Evolutionary conservation across 1,284 basidiomycete species (phyloP), one percentile per base, ranked within the genome.

Genomic region (Leccinum pallidistipes): DNA sequence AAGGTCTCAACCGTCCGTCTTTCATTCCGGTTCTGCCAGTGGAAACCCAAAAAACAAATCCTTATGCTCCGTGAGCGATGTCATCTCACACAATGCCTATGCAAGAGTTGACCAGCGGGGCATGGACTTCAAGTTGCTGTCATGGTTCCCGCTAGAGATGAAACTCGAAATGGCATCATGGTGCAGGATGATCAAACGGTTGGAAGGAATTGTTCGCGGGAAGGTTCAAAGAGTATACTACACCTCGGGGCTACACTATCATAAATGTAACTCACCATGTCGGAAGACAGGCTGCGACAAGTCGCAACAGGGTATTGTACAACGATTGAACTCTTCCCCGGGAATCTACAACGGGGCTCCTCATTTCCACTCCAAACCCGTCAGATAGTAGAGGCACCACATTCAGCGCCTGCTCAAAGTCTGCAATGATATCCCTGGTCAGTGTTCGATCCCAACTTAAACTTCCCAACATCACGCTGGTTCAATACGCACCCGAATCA

Each of bases 351-450:
- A 32, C 55, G 27, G 18, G 5, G n/a, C 29, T 45, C 18, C n/a
- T 52, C 50, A 16, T 12, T 7, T 32, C 5, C 60, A 6, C 50
- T 27, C 11, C 5, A 40, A 2, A 24, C 7, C 10, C 40, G 16
- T 45, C 55, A 1, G 38, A 31, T 31, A 31, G 31, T 27, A 27
- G 27, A 27, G 27, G 27, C 27, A 27, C 27, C 27, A 43, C 18
- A 47, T 59, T 56, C 54, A 76, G 52, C 3, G 71, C 71, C 60
- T 75, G 74, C 64, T 88, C 86, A 71, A 95, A 94, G 76, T 95
- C 93, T 11, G 90, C 91, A 67, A 94, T 89, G 72, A 94, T 94
- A 71, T 94, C 92, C 45, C 81, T 81, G 69, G 94, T 93, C 27
- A 27, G 67, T 87, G 87, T 76, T 96, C 94, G 65, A 92, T 92